Base-by-base conservation (phyloP, 768 basidiomycete species). In the Russula dissimulans region DNA sequence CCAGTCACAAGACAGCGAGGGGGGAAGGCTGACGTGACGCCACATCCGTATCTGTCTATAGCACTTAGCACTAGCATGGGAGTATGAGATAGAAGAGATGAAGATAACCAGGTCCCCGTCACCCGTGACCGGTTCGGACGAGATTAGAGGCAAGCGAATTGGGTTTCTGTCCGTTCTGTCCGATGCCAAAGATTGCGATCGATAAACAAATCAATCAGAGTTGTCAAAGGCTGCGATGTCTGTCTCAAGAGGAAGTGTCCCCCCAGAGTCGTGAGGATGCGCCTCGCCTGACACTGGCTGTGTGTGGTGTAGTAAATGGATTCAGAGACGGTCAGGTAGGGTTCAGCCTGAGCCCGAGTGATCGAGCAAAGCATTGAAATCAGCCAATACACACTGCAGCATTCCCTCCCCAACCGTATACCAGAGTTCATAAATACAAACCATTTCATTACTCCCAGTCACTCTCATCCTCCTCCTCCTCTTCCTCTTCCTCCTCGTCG, bases 371-470 rank as follows among this genome's bases (percentile, higher is more conserved):
- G 6, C 41, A 15, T 42, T 5, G 36, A 5, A 18, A 39, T 2
- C 22, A 26, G 22, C 1, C 38, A 56, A 12, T 6, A 31, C 29
- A 39, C 22, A 26, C 22, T 26, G 22, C 34, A 45, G n/a, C 18
- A 51, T 55, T 43, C 46, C 26, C 36, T 42, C 42, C 38, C 39
- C 39, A 22, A 29, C 26, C 15, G n/a, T 31, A 53, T 34, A 38
- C 41, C 42, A 43, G 18, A 42, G 29, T 42, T 57, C 39, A 41
- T 9, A 42, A 26, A 54, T 56, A 52, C 55, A 57, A 56, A 38
- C 26, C 45, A 45, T n/a, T 2, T 10, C 31, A 7, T 63, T 47
- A 70, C 52, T 70, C 69, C 69, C 67, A 69, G 42, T 70, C 69
- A 54, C 69, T 69, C 29, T 54, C 61, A 31, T 43, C 65, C 48